Percentiles rank a stretch among this genome's conserved stretches.
Conservation (phyloP, 352 stramenopile genomes). For the Pythium oligandrum region DNA sequence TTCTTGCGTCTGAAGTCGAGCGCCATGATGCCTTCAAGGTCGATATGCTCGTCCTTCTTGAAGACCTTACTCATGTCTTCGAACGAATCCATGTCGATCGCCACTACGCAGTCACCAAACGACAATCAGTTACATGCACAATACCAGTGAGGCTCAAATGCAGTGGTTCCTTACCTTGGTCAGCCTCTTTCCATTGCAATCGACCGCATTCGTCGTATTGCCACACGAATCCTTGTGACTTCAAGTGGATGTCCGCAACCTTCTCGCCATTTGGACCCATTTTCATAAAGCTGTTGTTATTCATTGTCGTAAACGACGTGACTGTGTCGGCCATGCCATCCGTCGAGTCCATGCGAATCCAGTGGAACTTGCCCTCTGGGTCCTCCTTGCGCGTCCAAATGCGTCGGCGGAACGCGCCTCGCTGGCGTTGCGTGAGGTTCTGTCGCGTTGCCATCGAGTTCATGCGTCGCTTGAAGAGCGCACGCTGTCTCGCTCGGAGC, state of each 20-base stretch:
- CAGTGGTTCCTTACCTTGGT: constrained; percentile 26
- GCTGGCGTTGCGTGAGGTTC: constrained; percentile 61
- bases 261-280: constrained; percentile 42
- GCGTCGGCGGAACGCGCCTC: constrained; percentile 53
- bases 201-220: constrained; percentile 52
- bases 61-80: constrained; percentile 29
- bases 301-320: constrained; percentile 8
- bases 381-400: constrained; percentile 61
- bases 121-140: neutral
- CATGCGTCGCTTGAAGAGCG: constrained; percentile 63
- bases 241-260: constrained; percentile 54
- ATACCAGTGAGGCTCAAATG: neutral
- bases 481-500: constrained; percentile 39
- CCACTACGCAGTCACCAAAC: constrained; percentile 18
- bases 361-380: constrained; percentile 66
- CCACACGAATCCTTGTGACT: constrained; percentile 65
- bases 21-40: constrained; percentile 78
- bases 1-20: constrained; percentile 77
- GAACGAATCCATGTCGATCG: constrained; percentile 71
- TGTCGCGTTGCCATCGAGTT: constrained; percentile 59
- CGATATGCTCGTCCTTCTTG: constrained; percentile 35
- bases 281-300: constrained; percentile 13
- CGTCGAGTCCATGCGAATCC: constrained; percentile 60
- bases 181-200: constrained; percentile 50
- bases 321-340: constrained; percentile 25